A percentile compares a stretch with the other conserved stretches of the same genome.
Evolutionary conservation across 2,329 filamentous ascomycete genomes (phyloP).

Genomic region (Verticillium nonalfalfae): DNA sequence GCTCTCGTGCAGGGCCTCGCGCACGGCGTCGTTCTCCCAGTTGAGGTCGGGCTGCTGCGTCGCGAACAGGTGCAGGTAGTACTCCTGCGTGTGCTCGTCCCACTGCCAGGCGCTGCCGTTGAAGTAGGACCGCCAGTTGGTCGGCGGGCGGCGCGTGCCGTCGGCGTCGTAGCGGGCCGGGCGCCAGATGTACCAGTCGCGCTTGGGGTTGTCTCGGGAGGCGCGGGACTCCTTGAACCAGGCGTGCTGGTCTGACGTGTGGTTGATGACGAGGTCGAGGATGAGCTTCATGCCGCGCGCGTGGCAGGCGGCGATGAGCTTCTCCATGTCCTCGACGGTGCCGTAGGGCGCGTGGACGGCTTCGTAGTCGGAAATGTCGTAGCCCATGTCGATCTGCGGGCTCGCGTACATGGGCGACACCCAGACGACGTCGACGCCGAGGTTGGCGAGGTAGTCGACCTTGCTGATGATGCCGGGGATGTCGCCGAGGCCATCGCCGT

Average conservation of each 20-base stretch:
- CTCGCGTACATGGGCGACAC: slow-evolving; percentile 59
- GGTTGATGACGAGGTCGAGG: slow-evolving; percentile 72
- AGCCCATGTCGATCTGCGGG: slow-evolving; percentile 64
- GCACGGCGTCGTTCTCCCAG: slow-evolving; percentile 66
- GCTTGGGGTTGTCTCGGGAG: slow-evolving; percentile 54
- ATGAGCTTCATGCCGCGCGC: slow-evolving; percentile 62
- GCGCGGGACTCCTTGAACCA: slow-evolving; percentile 66
- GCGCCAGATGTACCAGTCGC: slow-evolving; percentile 62
- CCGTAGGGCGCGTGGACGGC: slow-evolving; percentile 60
- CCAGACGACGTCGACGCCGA: slow-evolving; percentile 63
- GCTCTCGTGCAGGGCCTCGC: slow-evolving; percentile 63
- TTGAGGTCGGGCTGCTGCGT: slow-evolving; percentile 79
- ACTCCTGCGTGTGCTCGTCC: slow-evolving; percentile 66
- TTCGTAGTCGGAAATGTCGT: slow-evolving; percentile 64
- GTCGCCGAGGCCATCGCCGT: slow-evolving; percentile 55
- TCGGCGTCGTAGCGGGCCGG: slow-evolving; percentile 45
- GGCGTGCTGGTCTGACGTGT: slow-evolving; percentile 64
- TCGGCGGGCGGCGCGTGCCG: slow-evolving; percentile 62
- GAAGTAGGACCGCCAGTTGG: slow-evolving; percentile 66
- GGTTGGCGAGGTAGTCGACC: slow-evolving; percentile 52
- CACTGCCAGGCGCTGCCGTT: slow-evolving; percentile 61
- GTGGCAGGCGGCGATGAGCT: slow-evolving; percentile 53
- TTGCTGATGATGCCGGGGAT: slow-evolving; percentile 57
- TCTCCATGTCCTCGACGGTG: slow-evolving; percentile 58
- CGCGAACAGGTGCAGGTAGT: slow-evolving; percentile 72